These are phyloP conservation scores for Cenococcum geophilum DNA, from an alignment of 495 filamentous ascomycete genomes.

Conservation along the genomic window DNA sequence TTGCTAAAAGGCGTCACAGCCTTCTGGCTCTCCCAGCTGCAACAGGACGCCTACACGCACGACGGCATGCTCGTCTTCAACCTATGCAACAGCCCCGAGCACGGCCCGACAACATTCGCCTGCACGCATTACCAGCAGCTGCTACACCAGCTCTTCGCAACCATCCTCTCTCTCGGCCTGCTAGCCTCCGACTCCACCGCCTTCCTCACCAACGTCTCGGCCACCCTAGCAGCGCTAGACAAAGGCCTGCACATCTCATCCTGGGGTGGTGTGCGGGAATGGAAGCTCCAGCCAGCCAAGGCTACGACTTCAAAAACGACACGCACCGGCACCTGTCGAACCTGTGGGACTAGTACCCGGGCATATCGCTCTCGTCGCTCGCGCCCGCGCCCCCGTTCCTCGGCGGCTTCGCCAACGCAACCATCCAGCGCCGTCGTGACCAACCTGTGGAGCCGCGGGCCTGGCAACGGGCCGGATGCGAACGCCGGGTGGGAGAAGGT, in stretches of 20 bases:
- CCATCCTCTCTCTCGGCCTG: constrained; percentile 32
- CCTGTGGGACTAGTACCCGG: constrained; percentile 49
- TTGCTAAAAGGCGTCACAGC: constrained; percentile 45
- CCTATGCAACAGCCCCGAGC: constrained; percentile 49
- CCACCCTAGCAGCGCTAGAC: constrained; percentile 38
- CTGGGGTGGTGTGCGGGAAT: constrained; percentile 49
- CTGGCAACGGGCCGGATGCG: constrained; percentile 40
- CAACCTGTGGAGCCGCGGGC: constrained; percentile 40
- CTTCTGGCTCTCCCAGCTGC: constrained; percentile 46
- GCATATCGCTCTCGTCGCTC: constrained; percentile 19
- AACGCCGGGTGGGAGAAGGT: constrained; percentile 53
- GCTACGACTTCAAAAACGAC: constrained; percentile 41
- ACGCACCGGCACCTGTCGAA: constrained; percentile 51
- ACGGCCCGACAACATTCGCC: constrained; percentile 48
- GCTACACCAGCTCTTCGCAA: constrained; percentile 43
- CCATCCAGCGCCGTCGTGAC: constrained; percentile 42
- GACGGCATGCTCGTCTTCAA: constrained; percentile 48
- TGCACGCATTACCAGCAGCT: constrained; percentile 49
- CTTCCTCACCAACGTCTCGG: constrained; percentile 33
- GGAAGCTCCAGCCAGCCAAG: constrained; percentile 41
- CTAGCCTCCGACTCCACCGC: constrained; percentile 19
- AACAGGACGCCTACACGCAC: constrained; percentile 38
- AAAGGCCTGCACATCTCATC: constrained; percentile 44
- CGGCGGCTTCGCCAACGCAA: constrained; percentile 30
- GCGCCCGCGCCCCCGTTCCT: constrained; percentile 30